Evolutionary conservation across 2,329 filamentous ascomycete genomes (phyloP), one percentile per base, ranked within the genome.

Genomic region (Aspergillus persii): DNA sequence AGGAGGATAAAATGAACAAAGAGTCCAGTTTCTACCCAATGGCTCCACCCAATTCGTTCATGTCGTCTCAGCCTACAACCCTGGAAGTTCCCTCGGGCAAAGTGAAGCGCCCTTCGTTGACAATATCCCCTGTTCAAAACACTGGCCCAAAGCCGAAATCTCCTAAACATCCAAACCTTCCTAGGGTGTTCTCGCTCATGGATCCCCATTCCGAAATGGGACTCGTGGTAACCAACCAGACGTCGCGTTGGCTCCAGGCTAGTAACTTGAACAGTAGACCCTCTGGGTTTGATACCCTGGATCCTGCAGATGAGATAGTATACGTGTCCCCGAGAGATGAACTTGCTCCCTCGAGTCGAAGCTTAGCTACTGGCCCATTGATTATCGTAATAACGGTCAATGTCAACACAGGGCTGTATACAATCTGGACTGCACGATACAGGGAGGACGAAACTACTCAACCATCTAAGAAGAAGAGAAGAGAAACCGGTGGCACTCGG

Each of bases 141-240:
- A 88, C 74, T 81, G 44, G 82, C 80, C 57, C 84, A 86, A 68
- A 81, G 79, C 33, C 78, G 84, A 52, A 85, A 80, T 12, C 84
- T 79, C 60, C 82, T 81, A 33, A 88, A 81, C 69, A 79, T 79
- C 7, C 77, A 84, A 61, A 84, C 79, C 29, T 76, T 84, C 62
- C 83, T 77, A 57, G 91, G 31, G 79, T 97, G 0, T 93, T 96
- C 65, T 91, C 89, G 29, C 81, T 99, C 51, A 92, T 89, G 3
- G 91, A 96, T 69, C 94, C 94, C 2, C 80, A 97, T 58, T 84
- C 91, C 3, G 93, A 97, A 66, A 83, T 97, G 68, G 94, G 93
- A 1, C 79, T 96, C 48, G 86, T 97, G 18, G 90, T 95, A 15
- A 84, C 85, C 69, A 80, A 64, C 65, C 69, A 74, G 48, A 64